Conservation (phyloP, 352 stramenopile species). For the Phytophthora parvispora region DNA sequence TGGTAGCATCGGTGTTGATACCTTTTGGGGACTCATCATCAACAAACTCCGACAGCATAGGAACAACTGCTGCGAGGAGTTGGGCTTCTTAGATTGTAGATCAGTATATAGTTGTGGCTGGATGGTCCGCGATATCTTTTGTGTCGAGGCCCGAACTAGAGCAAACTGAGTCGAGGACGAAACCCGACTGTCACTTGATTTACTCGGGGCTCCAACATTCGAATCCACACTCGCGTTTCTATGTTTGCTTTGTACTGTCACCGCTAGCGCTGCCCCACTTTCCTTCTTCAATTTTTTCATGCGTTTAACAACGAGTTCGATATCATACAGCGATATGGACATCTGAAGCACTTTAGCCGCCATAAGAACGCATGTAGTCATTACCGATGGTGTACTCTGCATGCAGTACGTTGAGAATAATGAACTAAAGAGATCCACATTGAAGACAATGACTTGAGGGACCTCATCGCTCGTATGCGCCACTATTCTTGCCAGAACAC, state of each 20-base stretch:
- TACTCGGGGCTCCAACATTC: background rate
- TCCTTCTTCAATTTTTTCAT: background rate
- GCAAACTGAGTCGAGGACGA: background rate
- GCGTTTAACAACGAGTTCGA: background rate
- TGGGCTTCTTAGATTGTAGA: background rate
- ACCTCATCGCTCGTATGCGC: background rate
- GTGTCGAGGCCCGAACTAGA: background rate
- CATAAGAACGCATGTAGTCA: background rate
- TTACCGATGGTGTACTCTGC: background rate
- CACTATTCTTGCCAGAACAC: background rate
- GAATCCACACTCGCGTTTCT: background rate
- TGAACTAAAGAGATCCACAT: background rate
- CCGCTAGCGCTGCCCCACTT: background rate
- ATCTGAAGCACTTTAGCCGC: slow-evolving; percentile 2
- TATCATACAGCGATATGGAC: slow-evolving; percentile 1
- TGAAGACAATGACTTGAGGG: background rate
- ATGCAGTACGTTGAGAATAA: background rate
- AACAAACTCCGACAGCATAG: background rate
- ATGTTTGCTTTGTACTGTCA: background rate
- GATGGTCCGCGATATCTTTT: background rate
- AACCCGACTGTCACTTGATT: background rate
- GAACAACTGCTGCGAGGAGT: background rate
- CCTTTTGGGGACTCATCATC: background rate
- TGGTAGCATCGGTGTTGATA: background rate
- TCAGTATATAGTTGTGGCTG: background rate